phyloP scores from a whole-genome alignment of 2,329 filamentous ascomycete species.

The Colletotrichum karsti region DNA sequence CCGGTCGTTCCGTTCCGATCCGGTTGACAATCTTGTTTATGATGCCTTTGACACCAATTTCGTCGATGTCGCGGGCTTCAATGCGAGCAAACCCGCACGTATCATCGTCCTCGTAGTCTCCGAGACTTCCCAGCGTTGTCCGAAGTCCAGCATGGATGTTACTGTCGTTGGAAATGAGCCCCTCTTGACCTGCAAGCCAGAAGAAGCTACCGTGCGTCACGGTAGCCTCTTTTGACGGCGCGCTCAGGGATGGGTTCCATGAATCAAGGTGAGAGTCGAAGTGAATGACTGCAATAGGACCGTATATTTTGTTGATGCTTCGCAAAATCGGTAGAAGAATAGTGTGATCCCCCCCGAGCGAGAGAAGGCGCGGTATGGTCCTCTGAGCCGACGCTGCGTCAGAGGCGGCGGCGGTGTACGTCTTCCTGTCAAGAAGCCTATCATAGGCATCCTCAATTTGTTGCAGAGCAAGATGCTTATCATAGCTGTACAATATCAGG shows the following conservation, averaged over 20 bases:
- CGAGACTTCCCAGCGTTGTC: not conserved
- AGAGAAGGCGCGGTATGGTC: not conserved
- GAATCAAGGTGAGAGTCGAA: not conserved
- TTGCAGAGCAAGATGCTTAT: not conserved
- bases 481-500: not conserved
- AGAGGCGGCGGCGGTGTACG: not conserved
- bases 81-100: not conserved
- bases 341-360: not conserved
- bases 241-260: not conserved
- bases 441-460: not conserved
- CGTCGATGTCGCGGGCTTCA: not conserved
- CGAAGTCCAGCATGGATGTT: not conserved
- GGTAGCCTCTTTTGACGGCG: not conserved
- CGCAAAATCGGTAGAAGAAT: not conserved
- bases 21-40: not conserved
- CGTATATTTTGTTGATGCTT: not conserved
- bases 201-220: not conserved
- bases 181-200: not conserved
- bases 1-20: not conserved
- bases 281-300: not conserved
- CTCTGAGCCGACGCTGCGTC: not conserved
- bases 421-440: not conserved
- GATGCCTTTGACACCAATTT: not conserved
- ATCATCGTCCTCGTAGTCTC: not conserved
- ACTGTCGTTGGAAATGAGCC: not conserved